Conservation (phyloP, 1,139 yeast species). For the Protomyces gravidus region DNA sequence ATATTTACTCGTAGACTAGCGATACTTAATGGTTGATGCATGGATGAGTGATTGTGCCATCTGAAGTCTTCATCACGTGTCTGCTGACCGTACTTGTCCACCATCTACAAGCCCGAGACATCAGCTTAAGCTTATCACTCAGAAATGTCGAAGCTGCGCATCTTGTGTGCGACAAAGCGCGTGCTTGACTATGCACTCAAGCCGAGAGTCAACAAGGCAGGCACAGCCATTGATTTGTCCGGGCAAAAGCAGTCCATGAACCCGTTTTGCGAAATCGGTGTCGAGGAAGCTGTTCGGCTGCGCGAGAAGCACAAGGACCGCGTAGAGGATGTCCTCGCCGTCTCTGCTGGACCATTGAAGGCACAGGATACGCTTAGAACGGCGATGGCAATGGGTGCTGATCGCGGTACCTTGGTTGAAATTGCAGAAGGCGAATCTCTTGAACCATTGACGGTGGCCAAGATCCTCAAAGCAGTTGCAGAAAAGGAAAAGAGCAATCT, state of each 20-base stretch:
- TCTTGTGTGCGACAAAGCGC: conserved; percentile 83
- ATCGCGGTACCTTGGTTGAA: conserved; percentile 75
- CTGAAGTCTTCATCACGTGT: too few relatives aligned
- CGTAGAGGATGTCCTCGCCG: conserved; percentile 84
- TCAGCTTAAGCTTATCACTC: too few relatives aligned
- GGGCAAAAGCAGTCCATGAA: conserved; percentile 66
- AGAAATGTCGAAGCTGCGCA: conserved; percentile 26
- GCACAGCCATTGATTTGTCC: conserved; percentile 79
- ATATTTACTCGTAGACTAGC: conserved; percentile 79
- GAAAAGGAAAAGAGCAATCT: conserved; percentile 68
- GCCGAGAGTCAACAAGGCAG: conserved; percentile 85
- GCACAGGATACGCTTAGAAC: conserved; percentile 83
- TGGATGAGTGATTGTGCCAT: too few relatives aligned
- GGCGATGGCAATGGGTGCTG: conserved; percentile 93
- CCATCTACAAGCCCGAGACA: too few relatives aligned
- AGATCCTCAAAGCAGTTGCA: conserved; percentile 68
- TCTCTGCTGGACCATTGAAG: conserved; percentile 82
- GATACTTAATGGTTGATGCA: too few relatives aligned
- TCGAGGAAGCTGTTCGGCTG: conserved; percentile 83
- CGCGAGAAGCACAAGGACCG: conserved; percentile 63
- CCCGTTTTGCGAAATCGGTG: conserved; percentile 96
- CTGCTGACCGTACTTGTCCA: too few relatives aligned
- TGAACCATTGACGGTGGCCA: conserved; percentile 90
- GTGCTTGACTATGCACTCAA: conserved; percentile 90
- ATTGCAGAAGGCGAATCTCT: conserved; percentile 58